phyloP scores from a whole-genome alignment of 345 rosid species.

The Citrus australasica region DNA sequence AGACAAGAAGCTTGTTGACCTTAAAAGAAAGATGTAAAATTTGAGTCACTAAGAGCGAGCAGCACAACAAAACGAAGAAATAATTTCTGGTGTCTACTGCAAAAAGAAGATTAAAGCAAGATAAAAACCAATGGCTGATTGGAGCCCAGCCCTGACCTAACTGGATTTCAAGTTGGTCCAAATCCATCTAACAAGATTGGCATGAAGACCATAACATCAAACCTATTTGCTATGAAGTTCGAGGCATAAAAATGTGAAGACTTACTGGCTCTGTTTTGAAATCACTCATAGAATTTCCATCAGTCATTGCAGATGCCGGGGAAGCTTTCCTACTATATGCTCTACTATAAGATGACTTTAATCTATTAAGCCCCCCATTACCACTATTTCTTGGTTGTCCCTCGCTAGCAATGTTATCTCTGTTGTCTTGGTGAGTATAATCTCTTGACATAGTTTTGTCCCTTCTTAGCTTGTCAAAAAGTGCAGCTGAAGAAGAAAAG shows the following conservation, averaged over 20 bases:
- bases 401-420: conserved; percentile 25
- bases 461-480: conserved; percentile 79
- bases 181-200: background rate
- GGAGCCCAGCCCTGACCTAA: background rate
- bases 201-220: background rate
- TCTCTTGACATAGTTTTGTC: conserved; percentile 44
- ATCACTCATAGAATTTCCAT: conserved; percentile 20
- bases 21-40: background rate
- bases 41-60: background rate
- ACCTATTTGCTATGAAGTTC: background rate
- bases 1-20: background rate
- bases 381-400: conserved; percentile 35
- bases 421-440: conserved; percentile 31
- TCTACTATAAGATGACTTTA: conserved; percentile 54
- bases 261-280: conserved; percentile 48
- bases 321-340: conserved; percentile 29
- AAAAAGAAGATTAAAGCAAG: background rate
- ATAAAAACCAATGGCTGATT: background rate
- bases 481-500: conserved; percentile 98
- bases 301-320: conserved; percentile 18
- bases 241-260: conserved; percentile 10
- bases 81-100: background rate
- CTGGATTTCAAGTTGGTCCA: background rate
- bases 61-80: background rate
- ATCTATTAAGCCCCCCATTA: conserved; percentile 44